Base-by-base conservation (phyloP, 1,284 basidiomycete species). In the Farysia itapuensis region DNA sequence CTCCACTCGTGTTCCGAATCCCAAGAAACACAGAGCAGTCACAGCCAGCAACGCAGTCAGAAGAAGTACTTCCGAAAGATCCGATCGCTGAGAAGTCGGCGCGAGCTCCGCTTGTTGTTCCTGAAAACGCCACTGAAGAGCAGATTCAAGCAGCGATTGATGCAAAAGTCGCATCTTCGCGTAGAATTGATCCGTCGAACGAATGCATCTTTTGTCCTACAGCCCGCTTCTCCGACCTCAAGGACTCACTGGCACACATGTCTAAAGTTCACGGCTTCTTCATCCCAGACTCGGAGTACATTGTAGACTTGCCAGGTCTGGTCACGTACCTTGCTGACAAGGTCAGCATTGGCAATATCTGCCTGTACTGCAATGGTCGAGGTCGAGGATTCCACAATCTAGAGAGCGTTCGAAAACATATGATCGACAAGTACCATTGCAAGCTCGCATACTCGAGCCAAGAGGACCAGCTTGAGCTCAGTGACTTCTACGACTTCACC, bases 401-500 rank as follows among this genome's bases (percentile, higher is more conserved):
- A 4, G 63, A 68, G 38, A 57, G 66, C 20, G 72, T 70, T n/a
- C 48, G 65, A 19, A 66, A 69, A 28, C 74, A 76, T 46, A 76
- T 76, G 74, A 15, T 72, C 23, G 72, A 76, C 56, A 76, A 76
- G 53, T 66, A 48, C 31, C 95, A 99, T 72, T 96, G 93, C 83
- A 96, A 96, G 79, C 84, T 99, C 52, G 88, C 90, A 0, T 98
- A 96, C 77, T 88, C 91, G 43, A 80, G 82, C 1, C 85, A 89
- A 64, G 78, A 81, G 32, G 90, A 97, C 69, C 83, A 85, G 35
- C 82, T 94, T 35, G 92, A 96, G 72, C 68, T 95, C 5, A 88
- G 91, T 0, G 94, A 97, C 67, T 97, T 83, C 75, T 99, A 97
- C 79, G 90, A 96, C 78, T 98, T 94, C 77, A 83, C 85, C 0